Percentiles rank a stretch among this genome's conserved stretches.
These are phyloP conservation scores for Penicillium sp. DNA, from an alignment of 2,329 filamentous ascomycete species.

Conservation along the genomic window DNA sequence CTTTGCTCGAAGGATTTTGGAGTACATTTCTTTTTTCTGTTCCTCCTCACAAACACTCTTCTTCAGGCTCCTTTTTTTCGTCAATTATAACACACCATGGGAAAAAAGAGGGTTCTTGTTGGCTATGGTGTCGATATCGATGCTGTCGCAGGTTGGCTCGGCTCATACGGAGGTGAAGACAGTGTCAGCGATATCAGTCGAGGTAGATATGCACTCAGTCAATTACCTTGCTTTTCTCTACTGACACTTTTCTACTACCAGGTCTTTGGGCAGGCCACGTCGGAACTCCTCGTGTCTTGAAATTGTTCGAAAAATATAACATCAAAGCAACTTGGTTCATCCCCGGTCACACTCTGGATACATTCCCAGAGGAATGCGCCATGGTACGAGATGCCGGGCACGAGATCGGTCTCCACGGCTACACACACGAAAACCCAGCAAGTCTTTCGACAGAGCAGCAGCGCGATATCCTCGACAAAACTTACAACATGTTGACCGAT, in stretches of 20 bases:
- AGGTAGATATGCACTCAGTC: constrained; percentile 44
- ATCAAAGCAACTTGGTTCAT: constrained; percentile 72
- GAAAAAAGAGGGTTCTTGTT: constrained; percentile 52
- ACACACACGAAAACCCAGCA: constrained; percentile 72
- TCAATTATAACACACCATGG: constrained; percentile 20
- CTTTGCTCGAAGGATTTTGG: not conserved
- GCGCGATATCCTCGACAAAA: constrained; percentile 74
- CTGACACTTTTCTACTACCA: constrained; percentile 22
- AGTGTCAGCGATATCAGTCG: constrained; percentile 71
- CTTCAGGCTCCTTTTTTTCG: not conserved
- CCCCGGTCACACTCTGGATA: constrained; percentile 65
- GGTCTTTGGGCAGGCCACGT: constrained; percentile 69
- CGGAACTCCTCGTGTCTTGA: constrained; percentile 60
- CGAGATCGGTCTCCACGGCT: constrained; percentile 70
- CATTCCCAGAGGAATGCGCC: constrained; percentile 66
- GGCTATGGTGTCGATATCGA: constrained; percentile 74
- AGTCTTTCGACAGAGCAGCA: constrained; percentile 77
- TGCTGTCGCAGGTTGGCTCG: constrained; percentile 74
- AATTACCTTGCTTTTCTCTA: not conserved
- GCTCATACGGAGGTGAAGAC: constrained; percentile 54
- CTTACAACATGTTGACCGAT: constrained; percentile 70
- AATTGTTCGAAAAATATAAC: constrained; percentile 70
- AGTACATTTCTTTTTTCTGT: not conserved
- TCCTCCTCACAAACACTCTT: not conserved
- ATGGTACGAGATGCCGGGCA: constrained; percentile 65